Evolutionary conservation across 352 stramenopile genomes (phyloP).

Genomic region (Thalassiosira ordinaria): DNA sequence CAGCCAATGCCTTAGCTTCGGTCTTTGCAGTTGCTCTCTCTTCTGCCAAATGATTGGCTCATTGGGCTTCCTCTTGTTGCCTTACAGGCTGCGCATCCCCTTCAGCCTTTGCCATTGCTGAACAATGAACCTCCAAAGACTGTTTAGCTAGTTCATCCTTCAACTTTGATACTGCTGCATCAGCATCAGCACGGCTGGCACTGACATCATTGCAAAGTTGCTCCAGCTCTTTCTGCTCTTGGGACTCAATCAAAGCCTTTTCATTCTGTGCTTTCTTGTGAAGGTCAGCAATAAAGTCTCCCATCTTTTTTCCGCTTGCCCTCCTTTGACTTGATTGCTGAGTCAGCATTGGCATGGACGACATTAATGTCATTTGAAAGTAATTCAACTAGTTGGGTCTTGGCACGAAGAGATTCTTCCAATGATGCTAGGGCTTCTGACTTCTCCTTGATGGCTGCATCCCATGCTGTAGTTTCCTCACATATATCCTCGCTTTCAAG

Average conservation of each 20-base stretch:
- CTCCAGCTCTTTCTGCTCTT: slow-evolving; percentile 21
- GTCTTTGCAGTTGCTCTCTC: slow-evolving; percentile 2
- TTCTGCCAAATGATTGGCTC: slow-evolving; percentile 12
- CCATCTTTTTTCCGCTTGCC: slow-evolving; percentile 22
- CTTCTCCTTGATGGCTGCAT: slow-evolving; percentile 25
- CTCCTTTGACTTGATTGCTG: slow-evolving; percentile 3
- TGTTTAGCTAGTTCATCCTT: slow-evolving; percentile 38
- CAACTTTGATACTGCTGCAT: slow-evolving; percentile 23
- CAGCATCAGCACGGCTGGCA: slow-evolving; percentile 18
- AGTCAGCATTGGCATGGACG: slow-evolving; percentile 15
- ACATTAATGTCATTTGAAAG: slow-evolving; percentile 19
- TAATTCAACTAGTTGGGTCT: slow-evolving; percentile 14
- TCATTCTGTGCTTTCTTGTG: slow-evolving; percentile 23
- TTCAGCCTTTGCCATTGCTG: too few species aligned
- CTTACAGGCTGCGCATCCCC: too few species aligned
- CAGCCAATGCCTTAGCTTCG: background rate
- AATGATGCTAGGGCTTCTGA: slow-evolving; percentile 9
- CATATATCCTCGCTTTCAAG: slow-evolving; percentile 19
- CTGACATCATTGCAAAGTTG: slow-evolving; percentile 12
- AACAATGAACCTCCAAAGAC: slow-evolving; percentile 14
- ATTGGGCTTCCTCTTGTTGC: background rate
- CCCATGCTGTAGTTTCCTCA: slow-evolving; percentile 25
- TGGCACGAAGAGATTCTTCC: slow-evolving; percentile 16
- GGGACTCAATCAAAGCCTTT: slow-evolving; percentile 28
- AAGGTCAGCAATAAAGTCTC: too few species aligned